Evolutionary conservation across 2,329 filamentous ascomycete genomes (phyloP).

Genomic region (Fusarium sp.): DNA sequence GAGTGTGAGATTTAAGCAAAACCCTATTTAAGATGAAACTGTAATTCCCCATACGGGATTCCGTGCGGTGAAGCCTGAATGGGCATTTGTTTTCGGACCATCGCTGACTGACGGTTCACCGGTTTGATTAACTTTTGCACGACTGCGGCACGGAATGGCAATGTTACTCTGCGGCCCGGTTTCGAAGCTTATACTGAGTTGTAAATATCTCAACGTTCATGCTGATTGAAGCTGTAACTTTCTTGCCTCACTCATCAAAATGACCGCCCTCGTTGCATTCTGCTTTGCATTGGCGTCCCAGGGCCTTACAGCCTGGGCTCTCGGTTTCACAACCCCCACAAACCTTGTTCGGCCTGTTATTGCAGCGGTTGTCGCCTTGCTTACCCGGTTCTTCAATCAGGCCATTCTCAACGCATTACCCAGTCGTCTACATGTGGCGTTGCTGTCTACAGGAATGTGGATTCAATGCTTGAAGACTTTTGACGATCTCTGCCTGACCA

Average conservation of each 20-base stretch:
- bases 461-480: conserved; percentile 30
- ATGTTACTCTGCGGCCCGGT: not conserved
- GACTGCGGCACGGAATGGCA: not conserved
- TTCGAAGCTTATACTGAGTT: not conserved
- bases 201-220: not conserved
- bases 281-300: conserved; percentile 13
- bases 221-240: not conserved
- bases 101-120: not conserved
- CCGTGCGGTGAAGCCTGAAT: not conserved
- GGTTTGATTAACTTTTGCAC: not conserved
- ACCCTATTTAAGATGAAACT: not conserved
- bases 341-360: not conserved
- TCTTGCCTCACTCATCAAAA: not conserved
- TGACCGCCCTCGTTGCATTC: not conserved
- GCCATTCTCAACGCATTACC: conserved; percentile 2
- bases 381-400: conserved; percentile 23
- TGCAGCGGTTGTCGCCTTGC: not conserved
- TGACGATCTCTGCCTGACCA: conserved; percentile 25
- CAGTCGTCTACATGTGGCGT: conserved; percentile 25
- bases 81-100: not conserved
- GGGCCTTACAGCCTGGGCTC: not conserved
- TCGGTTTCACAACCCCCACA: conserved; percentile 10
- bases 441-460: conserved; percentile 31
- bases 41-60: not conserved
- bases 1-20: not conserved